Evolutionary conservation across 2,329 filamentous ascomycete genomes (phyloP), one percentile per base, ranked within the genome.

Genomic region (Ambrosiella xylebori): DNA sequence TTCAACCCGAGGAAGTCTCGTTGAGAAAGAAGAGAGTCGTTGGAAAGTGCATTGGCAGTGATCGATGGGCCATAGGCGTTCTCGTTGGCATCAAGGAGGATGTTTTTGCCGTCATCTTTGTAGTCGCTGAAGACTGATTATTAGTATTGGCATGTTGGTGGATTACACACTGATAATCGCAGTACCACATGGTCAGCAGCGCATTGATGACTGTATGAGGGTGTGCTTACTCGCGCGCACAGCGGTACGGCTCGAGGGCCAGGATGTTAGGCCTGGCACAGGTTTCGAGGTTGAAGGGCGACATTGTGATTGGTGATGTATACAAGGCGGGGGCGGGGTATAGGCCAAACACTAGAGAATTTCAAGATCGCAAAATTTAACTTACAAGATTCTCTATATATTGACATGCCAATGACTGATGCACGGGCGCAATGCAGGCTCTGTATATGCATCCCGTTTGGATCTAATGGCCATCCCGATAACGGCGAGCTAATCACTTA

Each of bases 71-170:
- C 93, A 66, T 85, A 96, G 61, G 93, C 89, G 67, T 98, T 98
- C 73, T 98, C 93, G 67, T 98, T 98, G 65, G 93, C 93, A 69
- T 98, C 93, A 63, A 98, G 85, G 56, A 98, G 84, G 65, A 97
- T 82, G 67, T 97, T 97, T 60, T 83, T 91, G 64, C 93, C 93
- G 68, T 98, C 86, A 69, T 98, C 91, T 74, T 98, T 96, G 79
- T 98, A 97, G 78, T 98, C 93, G 74, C 88, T 94, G 55, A 66
- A 57, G 65, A 67, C 55, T 53, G 66, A 55, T 65, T 38, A 55
- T 65, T 38, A 1, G 57, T 36, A 3, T 44, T 39, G 50, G 49
- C n/a, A 49, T 12, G 15, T 40, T 11, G 13, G n/a, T 49, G 17
- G 54, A 27, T 39, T n/a, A 44, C 49, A 50, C 45, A 53, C 51